Evolutionary conservation across 176 grass and related monocot genomes (phyloP).

Genomic region (Poa annua): DNA sequence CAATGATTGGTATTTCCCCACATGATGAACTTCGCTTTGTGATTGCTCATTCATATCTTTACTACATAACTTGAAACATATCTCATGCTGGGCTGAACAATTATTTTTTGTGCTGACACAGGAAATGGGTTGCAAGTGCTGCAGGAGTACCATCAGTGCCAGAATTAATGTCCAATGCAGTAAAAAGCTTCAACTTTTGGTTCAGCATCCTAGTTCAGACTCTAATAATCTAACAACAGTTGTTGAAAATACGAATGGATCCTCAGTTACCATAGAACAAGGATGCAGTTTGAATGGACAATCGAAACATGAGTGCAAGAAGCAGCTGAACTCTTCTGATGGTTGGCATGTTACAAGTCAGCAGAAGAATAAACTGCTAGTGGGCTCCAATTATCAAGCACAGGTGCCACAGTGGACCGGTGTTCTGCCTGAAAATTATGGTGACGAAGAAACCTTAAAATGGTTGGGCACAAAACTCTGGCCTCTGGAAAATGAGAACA

Average conservation of each 20-base stretch:
- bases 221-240: conserved; percentile 14
- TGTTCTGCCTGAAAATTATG: conserved; percentile 38
- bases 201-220: conserved; percentile 1
- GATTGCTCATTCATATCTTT: background rate
- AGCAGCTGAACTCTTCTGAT: conserved; percentile 33
- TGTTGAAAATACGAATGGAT: conserved; percentile 32
- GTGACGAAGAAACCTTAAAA: conserved; percentile 49
- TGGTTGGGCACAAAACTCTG: conserved; percentile 70
- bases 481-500: conserved; percentile 51
- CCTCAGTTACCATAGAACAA: conserved; percentile 4
- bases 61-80: conserved; percentile 6
- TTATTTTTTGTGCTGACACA: conserved; percentile 34
- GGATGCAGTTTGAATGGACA: conserved; percentile 22
- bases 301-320: conserved; percentile 22
- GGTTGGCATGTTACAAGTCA: conserved; percentile 45
- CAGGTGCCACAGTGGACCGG: conserved; percentile 56
- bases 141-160: conserved; percentile 20
- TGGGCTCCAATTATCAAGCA: conserved; percentile 52
- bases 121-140: conserved; percentile 45
- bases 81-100: background rate
- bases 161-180: conserved; percentile 12
- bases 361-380: conserved; percentile 41
- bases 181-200: conserved; percentile 18
- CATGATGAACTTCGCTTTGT: background rate
- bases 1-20: background rate